Base-by-base conservation (phyloP, 1,139 yeast species). In the Yamadazyma mexicana region DNA sequence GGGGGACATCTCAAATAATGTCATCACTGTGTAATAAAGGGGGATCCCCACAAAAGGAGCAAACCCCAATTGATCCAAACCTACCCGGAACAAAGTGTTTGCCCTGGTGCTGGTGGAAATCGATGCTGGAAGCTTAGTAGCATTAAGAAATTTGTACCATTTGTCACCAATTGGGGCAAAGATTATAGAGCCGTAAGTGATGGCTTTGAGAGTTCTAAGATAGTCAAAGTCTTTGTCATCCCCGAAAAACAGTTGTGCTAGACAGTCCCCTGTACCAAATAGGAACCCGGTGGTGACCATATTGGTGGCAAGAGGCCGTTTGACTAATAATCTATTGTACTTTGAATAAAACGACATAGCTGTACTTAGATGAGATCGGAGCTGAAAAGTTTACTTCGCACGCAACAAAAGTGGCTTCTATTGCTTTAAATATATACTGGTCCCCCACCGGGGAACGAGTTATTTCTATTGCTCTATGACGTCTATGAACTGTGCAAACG, bases 41-140 rank as follows among this genome's bases (percentile, higher is more conserved):
- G 87, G 88, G 11, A 86, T 75, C 3, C 65, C 74, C 5, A 85
- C 75, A 20, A 82, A 57, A 2, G 97, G 96, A 1, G 96, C 88
- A 73, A 87, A 88, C 1, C 72, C 47, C 24, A 79, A 55, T 56
- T 89, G 98, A 60, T 89, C 98, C 4, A 75, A 72, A 0, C 75
- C 74, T 11, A 86, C 89, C 38, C 87, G 62, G 2, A 72, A 53
- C 0, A 69, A 25, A 0, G 77, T 66, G 47, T 64, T 58, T 38
- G 46, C 35, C 5, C n/a, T 25, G 11, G 28, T 18, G 6, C 24
- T 30, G 15, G 18, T 17, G 18, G 29, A 20, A 14, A 29, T 28
- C 10, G 15, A 10, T 12, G 17, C 3, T 34, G 50, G 62, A 9
- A 37, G 23, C 20, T 37, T 40, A 10, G 66, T 43, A 14, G 40